Percentiles rank a stretch among this genome's conserved stretches.
These are phyloP conservation scores for Metschnikowia matae DNA, from an alignment of 805 yeast species.

Conservation along the genomic window DNA sequence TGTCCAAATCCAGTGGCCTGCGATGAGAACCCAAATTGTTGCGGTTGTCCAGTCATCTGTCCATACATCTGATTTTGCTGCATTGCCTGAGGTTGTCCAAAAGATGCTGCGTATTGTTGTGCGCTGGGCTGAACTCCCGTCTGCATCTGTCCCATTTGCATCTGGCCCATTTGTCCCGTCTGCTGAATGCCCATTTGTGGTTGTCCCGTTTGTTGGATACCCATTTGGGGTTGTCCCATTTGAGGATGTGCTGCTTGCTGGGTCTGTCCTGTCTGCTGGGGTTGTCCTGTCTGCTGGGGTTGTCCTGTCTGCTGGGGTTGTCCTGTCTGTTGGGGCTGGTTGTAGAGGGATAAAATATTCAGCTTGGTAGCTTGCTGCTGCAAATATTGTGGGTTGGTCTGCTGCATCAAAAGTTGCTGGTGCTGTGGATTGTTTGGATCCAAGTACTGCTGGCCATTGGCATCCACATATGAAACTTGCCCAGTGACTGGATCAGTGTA, in stretches of 20 bases:
- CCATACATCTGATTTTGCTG: neutral
- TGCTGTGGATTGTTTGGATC: constrained; percentile 22
- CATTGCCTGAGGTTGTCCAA: neutral
- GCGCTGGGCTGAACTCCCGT: no score
- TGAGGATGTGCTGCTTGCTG: no score
- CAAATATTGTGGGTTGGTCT: constrained; percentile 24
- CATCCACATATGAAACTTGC: constrained; percentile 59
- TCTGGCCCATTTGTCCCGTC: neutral
- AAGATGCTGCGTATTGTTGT: neutral
- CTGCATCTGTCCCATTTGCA: neutral
- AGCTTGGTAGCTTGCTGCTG: constrained; percentile 35
- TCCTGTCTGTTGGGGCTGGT: constrained; percentile 26
- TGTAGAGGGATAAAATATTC: constrained; percentile 32
- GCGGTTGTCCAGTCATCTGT: constrained; percentile 1
- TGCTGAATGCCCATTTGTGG: no score
- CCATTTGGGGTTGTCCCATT: no score
- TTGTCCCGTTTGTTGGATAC: neutral
- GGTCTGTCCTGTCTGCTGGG: no score
- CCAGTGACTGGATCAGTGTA: constrained; percentile 73
- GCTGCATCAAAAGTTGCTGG: constrained; percentile 35
- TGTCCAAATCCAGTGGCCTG: constrained; percentile 6
- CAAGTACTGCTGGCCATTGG: constrained; percentile 54
- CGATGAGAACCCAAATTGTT: neutral
- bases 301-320: constrained; percentile 12
- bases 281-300: neutral